Base-by-base conservation (phyloP, 2,329 filamentous ascomycete genomes). In the Aspergillus tanneri region DNA sequence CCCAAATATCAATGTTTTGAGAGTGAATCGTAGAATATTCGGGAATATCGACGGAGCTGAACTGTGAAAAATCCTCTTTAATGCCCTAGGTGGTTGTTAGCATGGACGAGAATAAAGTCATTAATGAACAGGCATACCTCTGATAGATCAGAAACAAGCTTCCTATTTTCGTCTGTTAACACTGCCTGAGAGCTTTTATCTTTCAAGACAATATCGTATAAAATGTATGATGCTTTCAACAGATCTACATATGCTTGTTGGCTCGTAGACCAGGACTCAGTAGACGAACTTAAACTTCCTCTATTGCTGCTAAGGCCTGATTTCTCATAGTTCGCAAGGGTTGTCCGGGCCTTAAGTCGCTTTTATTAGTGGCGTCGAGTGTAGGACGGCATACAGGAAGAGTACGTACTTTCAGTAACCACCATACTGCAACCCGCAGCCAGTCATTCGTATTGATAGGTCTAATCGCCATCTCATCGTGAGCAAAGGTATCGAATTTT, bases 341-440 rank as follows among this genome's bases (percentile, higher is more conserved):
- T 55, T 16, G 50, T 44, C 10, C 60, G 58, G 2, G 60, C 58
- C 58, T 61, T 46, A 18, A n/a, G 14, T 5, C 5, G 16, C 35
- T 19, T 53, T 42, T 51, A 21, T n/a, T 2, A 21, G 39, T 19
- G 10, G 34, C n/a, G 1, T 14, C 12, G 12, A 36, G 4, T n/a
- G n/a, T 11, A 5, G 22, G 18, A 23, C 12, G 23, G 12, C 40
- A 35, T 23, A 21, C n/a, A 41, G 22, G 6, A 12, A 19, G 10
- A n/a, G 27, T 9, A 34, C 14, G n/a, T 51, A 60, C 61, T 54
- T 67, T 64, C 18, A 67, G 44, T 24, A 67, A 43, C 65, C 65
- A 67, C 64, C 64, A 67, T 12, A 61, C 62, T 2, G 64, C 62
- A 30, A 66, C 49, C 9, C 56, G 54, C 18, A 67, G 52, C 65